Base-by-base conservation (phyloP, 345 rosid species). In the Rhodomyrtus tomentosa region DNA sequence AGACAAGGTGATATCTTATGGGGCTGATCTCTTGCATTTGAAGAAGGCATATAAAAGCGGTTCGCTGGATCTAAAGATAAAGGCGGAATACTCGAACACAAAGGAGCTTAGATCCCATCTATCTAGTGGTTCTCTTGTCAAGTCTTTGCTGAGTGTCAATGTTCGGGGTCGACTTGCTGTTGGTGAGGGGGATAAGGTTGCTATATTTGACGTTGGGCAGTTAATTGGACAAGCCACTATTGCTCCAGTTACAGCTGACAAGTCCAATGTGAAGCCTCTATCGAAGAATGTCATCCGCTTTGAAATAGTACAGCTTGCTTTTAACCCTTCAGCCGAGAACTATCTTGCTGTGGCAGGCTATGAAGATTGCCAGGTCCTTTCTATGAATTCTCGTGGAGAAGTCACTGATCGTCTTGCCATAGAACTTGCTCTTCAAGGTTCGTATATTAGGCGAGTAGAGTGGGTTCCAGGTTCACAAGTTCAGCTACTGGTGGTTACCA, bases 131-230 rank as follows among this genome's bases (percentile, higher is more conserved):
- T 95, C 96, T 85, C 95, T 97, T 62, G 94, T 91, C 87, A 97
- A 97, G 90, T 97, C 99, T 55, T 92, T 97, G 93, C 96, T 97
- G 79, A 95, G 98, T 89, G 98, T 95, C 80, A 94, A 93, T 89
- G 89, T 86, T 89, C 95, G 99, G 83, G 99, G 99, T 85, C 95
- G 96, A 89, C 98, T 97, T 86, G 99, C 98, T 87, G 99, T 97
- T 89, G 99, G 99, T 87, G 99, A 97, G 92, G 99, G 99, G 87
- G 99, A 97, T 90, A 97, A 94, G 92, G 99, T 97, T 87, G 93
- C 99, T 87, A 92, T 97, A 86, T 97, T 94, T 86, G 99, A 97
- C 90, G 96, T 89, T 90, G 98, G 95, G 82, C 98, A 94, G 91
- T 89, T 97, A 87, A 94, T 97, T 86, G 96, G 98, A 86, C 99